A percentile compares a stretch with the other conserved stretches of the same genome.
These are phyloP conservation scores for Ustilago shanxiensis DNA, from an alignment of 1,284 basidiomycete genomes.

Conservation along the genomic window DNA sequence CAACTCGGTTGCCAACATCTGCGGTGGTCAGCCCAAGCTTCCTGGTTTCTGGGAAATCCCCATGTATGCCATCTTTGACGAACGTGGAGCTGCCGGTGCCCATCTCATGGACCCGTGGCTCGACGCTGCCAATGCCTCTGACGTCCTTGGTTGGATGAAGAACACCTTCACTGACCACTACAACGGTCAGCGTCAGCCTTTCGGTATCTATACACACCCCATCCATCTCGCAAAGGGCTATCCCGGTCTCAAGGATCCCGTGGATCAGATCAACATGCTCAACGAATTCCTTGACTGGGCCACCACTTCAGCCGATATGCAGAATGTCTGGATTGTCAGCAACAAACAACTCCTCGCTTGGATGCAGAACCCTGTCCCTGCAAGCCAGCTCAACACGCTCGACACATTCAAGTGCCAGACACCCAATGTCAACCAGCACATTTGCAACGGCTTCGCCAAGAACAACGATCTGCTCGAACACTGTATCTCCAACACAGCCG, in stretches of 20 bases:
- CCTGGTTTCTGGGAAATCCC: conserved; percentile 74
- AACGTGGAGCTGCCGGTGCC: conserved; percentile 47
- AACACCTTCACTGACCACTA: conserved; percentile 77
- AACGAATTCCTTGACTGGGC: conserved; percentile 86
- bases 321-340: conserved; percentile 82
- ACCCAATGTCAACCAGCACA: conserved; percentile 52
- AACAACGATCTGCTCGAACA: conserved; percentile 60
- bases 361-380: conserved; percentile 78
- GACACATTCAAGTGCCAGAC: conserved; percentile 64
- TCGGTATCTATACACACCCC: conserved; percentile 85
- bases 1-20: conserved; percentile 74
- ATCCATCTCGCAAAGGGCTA: conserved; percentile 79
- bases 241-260: conserved; percentile 51
- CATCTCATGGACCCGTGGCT: conserved; percentile 87
- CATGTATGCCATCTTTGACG: conserved; percentile 60
- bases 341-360: conserved; percentile 81
- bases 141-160: conserved; percentile 80
- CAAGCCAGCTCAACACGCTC: conserved; percentile 64
- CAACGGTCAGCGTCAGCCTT: conserved; percentile 81
- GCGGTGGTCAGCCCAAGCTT: conserved; percentile 80
- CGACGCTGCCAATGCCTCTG: conserved; percentile 67
- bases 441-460: conserved; percentile 61
- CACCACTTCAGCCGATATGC: conserved; percentile 61
- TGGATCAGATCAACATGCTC: conserved; percentile 73
- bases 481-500: conserved; percentile 61